Conservation (phyloP, 2,329 filamentous ascomycete species). For the Neofusicoccum laricinum region DNA sequence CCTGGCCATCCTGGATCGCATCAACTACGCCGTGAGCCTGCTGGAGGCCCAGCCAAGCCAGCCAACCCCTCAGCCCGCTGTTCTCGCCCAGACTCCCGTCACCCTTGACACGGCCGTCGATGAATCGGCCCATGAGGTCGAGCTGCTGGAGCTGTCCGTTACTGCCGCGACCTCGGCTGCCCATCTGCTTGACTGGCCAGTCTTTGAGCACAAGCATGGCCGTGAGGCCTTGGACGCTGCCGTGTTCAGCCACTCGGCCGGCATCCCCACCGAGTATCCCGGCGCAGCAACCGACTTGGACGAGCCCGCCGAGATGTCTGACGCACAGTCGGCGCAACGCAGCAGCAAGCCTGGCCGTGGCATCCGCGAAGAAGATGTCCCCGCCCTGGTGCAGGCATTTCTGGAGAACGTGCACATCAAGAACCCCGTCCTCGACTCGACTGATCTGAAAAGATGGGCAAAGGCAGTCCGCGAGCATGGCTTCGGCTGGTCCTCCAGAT, state of each 20-base stretch:
- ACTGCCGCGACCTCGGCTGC: constrained; percentile 19
- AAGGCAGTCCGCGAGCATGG: constrained; percentile 25
- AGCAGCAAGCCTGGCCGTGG: constrained; percentile 12
- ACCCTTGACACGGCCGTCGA: too few relatives aligned
- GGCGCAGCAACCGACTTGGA: background rate
- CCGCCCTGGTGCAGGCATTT: constrained; percentile 27
- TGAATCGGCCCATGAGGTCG: background rate
- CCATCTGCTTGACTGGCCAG: constrained; percentile 30
- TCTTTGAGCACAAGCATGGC: constrained; percentile 26
- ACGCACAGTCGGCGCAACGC: background rate
- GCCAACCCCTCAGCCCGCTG: background rate
- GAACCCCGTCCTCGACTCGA: constrained; percentile 32
- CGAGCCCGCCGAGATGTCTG: background rate
- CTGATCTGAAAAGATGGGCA: constrained; percentile 23
- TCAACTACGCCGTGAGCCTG: constrained; percentile 26
- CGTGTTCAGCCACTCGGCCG: constrained; percentile 16
- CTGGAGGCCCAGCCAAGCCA: constrained; percentile 19
- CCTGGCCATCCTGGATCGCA: constrained; percentile 33
- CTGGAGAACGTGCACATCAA: constrained; percentile 33
- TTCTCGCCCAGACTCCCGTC: background rate
- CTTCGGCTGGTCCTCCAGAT: constrained; percentile 27
- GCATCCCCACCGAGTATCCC: background rate
- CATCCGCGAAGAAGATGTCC: constrained; percentile 29
- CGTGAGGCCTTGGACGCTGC: constrained; percentile 19
- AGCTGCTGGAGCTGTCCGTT: background rate